Evolutionary conservation across 306 rosid species (phyloP), one percentile per base, ranked within the genome.

Genomic region (Arachis hypogaea): DNA sequence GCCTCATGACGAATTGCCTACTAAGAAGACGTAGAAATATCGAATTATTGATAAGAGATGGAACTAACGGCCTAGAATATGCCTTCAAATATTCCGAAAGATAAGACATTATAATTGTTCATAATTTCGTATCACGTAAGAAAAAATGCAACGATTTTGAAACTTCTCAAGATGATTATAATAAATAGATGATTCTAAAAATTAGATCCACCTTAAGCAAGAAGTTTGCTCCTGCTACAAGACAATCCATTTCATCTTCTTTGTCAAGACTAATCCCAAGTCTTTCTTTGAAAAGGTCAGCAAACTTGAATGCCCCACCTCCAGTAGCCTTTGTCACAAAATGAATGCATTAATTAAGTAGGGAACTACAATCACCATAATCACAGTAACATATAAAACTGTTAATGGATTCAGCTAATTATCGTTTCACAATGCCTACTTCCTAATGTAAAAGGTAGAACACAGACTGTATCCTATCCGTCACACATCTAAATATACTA

Each of bases 1-100:
- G 97, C 97, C 89, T 92, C 97, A 81, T 89, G 97, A 54, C 96
- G 96, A 81, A 92, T 89, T 46, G 97, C 97, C 97, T 92, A 92
- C 89, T 79, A 91, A 82, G 73, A 75, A 70, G 83, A 51, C 78
- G 80, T 78, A 47, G 67, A 82, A 75, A 71, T 1, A 82, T 80
- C 40, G 33, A 72, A 69, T 86, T 33, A 60, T 52, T 33, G 45
- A 68, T 8, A 57, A 61, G 54, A 52, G 66, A 62, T 68, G 33
- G 55, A 80, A 52, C 67, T 59, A 54, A 11, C 52, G 14, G 45
- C 30, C 5, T 16, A 51, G 22, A 2, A 14, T 41, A 40, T 14
- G 63, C 43, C 46, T 47, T 44, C 66, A 59, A 7, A 41, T 50
- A 18, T 62, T 59, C n/a, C 41, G 50, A 78, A 38, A 30, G 29